phyloP scores from a whole-genome alignment of 1,284 basidiomycete genomes.

The Rhodotorula sp. region DNA sequence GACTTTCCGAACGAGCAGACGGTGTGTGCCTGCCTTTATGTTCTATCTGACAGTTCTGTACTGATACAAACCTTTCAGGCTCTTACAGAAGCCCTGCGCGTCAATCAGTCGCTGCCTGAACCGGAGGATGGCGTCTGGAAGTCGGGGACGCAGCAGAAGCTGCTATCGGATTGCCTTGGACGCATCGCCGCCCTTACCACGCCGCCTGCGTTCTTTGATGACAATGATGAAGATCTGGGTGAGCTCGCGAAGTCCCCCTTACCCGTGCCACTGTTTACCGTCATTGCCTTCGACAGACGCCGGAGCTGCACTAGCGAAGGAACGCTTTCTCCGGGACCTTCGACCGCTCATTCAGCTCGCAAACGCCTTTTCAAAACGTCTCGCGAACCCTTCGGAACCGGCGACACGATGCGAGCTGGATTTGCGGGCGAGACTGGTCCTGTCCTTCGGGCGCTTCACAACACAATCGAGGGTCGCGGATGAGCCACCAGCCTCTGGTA shows the following conservation, averaged over 20 bases:
- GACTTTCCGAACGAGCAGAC: not conserved
- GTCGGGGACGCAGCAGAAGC: too few species aligned
- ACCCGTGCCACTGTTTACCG: too few species aligned
- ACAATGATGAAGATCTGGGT: constrained; percentile 5
- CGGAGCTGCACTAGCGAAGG: not conserved
- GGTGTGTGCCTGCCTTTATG: not conserved
- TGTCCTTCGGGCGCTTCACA: not conserved
- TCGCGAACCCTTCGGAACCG: not conserved
- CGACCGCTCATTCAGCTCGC: not conserved
- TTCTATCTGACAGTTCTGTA: not conserved
- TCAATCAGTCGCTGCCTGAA: not conserved
- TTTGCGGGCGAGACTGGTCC: not conserved
- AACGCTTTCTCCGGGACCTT: not conserved
- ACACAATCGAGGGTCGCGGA: not conserved
- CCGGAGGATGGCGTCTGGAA: not conserved
- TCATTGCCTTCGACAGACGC: not conserved
- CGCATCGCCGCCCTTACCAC: not conserved
- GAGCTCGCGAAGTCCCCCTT: too few species aligned
- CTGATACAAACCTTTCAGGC: not conserved
- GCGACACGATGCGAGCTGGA: not conserved
- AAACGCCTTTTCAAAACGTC: fast-evolving
- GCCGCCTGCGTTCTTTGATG: not conserved
- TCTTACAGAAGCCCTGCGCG: too few species aligned
- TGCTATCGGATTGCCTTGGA: not conserved
- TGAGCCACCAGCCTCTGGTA: too few species aligned